These are phyloP conservation scores for Trametopsis cervina DNA, from an alignment of 768 basidiomycete genomes.

Conservation along the genomic window DNA sequence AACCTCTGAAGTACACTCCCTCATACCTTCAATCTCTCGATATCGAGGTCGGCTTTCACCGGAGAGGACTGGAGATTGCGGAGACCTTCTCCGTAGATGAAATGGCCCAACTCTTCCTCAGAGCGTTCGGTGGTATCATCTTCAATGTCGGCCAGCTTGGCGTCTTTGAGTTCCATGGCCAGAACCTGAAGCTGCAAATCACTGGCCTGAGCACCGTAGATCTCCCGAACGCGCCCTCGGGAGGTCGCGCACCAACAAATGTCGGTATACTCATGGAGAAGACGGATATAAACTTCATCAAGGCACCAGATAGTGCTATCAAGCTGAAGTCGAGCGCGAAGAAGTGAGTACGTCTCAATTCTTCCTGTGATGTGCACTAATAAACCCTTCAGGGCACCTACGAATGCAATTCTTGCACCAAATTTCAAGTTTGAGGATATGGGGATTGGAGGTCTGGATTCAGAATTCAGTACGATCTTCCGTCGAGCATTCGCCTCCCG, in stretches of 20 bases:
- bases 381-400: conserved; percentile 52
- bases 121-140: conserved; percentile 66
- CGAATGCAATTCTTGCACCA: conserved; percentile 92
- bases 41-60: conserved; percentile 66
- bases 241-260: conserved; percentile 25
- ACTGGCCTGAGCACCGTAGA: conserved; percentile 55
- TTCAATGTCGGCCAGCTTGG: conserved; percentile 64
- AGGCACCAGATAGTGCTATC: conserved; percentile 73
- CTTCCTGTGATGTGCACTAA: neutral
- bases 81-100: conserved; percentile 87
- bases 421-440: conserved; percentile 99
- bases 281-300: conserved; percentile 88
- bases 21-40: conserved; percentile 74
- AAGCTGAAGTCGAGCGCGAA: conserved; percentile 90
- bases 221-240: conserved; percentile 51
- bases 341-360: conserved; percentile 46
- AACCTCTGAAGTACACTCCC: conserved; percentile 41
- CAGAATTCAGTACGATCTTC: conserved; percentile 94
- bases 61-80: conserved; percentile 42
- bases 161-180: conserved; percentile 85
- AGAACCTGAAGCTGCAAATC: conserved; percentile 68
- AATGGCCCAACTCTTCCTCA: conserved; percentile 66
- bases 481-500: conserved; percentile 97
- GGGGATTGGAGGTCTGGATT: conserved; percentile 97
- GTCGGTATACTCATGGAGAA: conserved; percentile 83